Evolutionary conservation across 345 rosid genomes (phyloP).

Genomic region (Populus davidiana): DNA sequence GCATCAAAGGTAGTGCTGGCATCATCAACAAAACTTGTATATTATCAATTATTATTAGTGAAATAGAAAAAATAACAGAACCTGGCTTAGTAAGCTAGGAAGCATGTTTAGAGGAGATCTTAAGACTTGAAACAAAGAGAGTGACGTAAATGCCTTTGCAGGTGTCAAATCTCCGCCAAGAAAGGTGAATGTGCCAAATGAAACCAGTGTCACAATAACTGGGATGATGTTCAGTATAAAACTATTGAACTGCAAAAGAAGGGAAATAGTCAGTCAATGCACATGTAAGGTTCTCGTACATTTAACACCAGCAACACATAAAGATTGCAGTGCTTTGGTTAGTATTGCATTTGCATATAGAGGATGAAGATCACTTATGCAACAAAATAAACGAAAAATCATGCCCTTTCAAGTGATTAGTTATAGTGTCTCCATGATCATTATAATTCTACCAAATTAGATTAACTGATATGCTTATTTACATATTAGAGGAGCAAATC

Average conservation of each 20-base stretch:
- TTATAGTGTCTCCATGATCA: not conserved
- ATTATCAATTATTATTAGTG: not conserved
- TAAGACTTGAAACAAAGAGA: slow-evolving; percentile 34
- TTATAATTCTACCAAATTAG: not conserved
- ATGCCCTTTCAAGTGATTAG: not conserved
- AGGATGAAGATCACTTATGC: not conserved
- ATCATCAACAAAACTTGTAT: not conserved
- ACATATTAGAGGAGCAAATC: not conserved
- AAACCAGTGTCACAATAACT: slow-evolving; percentile 33
- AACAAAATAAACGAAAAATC: not conserved
- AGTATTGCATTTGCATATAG: not conserved
- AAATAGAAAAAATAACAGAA: slow-evolving; percentile 6
- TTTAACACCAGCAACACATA: not conserved
- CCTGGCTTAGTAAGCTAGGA: slow-evolving; percentile 34
- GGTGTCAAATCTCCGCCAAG: slow-evolving; percentile 38
- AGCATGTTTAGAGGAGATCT: slow-evolving; percentile 36
- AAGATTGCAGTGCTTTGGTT: not conserved
- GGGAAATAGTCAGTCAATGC: not conserved
- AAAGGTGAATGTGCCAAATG: slow-evolving; percentile 31
- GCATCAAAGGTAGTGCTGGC: not conserved
- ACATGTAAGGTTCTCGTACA: not conserved
- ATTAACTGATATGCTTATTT: not conserved
- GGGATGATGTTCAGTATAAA: slow-evolving; percentile 34
- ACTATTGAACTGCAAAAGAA: slow-evolving; percentile 32
- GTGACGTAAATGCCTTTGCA: slow-evolving; percentile 35